Evolutionary conservation across 2,329 filamentous ascomycete species (phyloP).

Genomic region (Xylariales sp.): DNA sequence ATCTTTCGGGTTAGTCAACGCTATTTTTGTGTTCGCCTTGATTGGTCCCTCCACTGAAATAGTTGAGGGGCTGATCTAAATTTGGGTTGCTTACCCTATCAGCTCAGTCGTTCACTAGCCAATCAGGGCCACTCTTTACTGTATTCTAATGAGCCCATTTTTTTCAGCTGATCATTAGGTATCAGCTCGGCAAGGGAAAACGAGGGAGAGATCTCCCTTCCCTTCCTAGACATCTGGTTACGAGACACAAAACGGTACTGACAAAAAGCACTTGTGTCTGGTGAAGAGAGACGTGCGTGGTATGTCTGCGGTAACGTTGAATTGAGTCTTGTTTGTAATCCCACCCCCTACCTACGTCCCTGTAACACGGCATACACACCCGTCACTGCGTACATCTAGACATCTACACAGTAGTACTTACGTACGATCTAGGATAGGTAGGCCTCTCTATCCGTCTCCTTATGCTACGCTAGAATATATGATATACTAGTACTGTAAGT

Average conservation of each 20-base stretch:
- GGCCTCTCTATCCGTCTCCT: no score
- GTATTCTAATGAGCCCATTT: slow-evolving; percentile 9
- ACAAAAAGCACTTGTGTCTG: no score
- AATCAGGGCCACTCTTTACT: slow-evolving; percentile 16
- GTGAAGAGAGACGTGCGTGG: neutral
- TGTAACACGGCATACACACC: no score
- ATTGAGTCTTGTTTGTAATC: no score
- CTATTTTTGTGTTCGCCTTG: slow-evolving; percentile 27
- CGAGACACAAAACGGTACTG: neutral
- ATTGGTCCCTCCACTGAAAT: slow-evolving; percentile 5
- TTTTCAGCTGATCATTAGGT: slow-evolving; percentile 27
- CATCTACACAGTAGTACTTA: no score
- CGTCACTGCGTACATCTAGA: no score
- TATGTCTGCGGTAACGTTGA: no score
- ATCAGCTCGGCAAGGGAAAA: slow-evolving; percentile 27
- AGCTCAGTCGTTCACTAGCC: slow-evolving; percentile 32
- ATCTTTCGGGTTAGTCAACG: slow-evolving; percentile 17
- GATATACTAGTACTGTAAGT: no score
- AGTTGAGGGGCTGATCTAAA: slow-evolving; percentile 18
- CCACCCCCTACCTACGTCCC: no score
- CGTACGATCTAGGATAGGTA: no score
- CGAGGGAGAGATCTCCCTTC: neutral
- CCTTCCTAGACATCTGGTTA: neutral
- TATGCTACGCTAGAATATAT: no score
- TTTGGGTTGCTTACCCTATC: slow-evolving; percentile 25